phyloP scores from a whole-genome alignment of 1,284 basidiomycete genomes.

The Phylloboletellus chloephorus region DNA sequence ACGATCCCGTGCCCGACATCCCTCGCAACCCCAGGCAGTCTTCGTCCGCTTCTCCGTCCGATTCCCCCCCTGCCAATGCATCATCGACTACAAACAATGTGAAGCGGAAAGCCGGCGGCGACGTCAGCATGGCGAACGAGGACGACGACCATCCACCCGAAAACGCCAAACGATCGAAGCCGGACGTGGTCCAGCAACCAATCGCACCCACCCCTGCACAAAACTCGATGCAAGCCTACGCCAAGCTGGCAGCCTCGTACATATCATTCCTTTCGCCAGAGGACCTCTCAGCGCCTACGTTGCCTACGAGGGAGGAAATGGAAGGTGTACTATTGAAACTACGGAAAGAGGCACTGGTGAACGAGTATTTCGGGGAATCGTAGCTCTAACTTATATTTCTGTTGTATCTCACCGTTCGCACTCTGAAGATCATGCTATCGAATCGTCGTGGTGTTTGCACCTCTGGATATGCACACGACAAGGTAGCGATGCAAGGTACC shows the following conservation, averaged over 20 bases:
- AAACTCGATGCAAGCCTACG: slow-evolving; percentile 39
- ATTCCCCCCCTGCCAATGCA: slow-evolving; percentile 16
- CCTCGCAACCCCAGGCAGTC: slow-evolving; percentile 29
- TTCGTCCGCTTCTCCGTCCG: slow-evolving; percentile 21
- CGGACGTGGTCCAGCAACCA: slow-evolving; percentile 6
- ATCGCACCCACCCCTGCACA: slow-evolving; percentile 17
- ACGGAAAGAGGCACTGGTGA: slow-evolving; percentile 78
- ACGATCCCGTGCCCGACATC: slow-evolving; percentile 48
- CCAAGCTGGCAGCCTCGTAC: slow-evolving; percentile 59
- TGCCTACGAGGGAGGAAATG: slow-evolving; percentile 76
- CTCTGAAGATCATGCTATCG: background rate
- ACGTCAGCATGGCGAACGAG: slow-evolving; percentile 33
- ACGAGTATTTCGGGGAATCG: slow-evolving; percentile 63
- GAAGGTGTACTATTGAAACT: slow-evolving; percentile 71
- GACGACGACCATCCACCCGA: slow-evolving; percentile 13
- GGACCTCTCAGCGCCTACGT: slow-evolving; percentile 67
- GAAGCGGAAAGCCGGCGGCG: slow-evolving; percentile 51
- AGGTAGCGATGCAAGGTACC: background rate
- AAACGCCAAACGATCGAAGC: slow-evolving; percentile 21
- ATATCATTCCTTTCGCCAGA: slow-evolving; percentile 73
- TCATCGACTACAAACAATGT: slow-evolving; percentile 21
- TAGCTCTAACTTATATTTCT: slow-evolving; percentile 16
- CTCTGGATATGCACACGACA: slow-evolving; percentile 1
- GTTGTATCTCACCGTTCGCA: slow-evolving; percentile 6
- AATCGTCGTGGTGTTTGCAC: background rate